Evolutionary conservation across 2,329 filamentous ascomycete species (phyloP).

Genomic region (Aspergillus ochraceus): DNA sequence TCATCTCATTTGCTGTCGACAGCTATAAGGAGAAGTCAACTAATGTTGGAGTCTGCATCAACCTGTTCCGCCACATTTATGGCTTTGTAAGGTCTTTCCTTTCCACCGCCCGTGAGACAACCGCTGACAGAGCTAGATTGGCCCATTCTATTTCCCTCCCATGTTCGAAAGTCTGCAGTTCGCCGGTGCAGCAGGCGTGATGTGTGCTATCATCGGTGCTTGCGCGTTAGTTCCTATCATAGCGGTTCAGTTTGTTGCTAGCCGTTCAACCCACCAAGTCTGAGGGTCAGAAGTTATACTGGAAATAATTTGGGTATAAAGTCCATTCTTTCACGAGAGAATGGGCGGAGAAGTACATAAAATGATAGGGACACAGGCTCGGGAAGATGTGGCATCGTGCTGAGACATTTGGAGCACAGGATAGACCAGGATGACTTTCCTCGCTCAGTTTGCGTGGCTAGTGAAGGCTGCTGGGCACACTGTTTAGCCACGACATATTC

Average conservation of each 20-base stretch:
- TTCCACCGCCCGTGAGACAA: neutral
- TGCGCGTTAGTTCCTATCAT: slow-evolving; percentile 33
- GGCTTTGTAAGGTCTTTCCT: slow-evolving; percentile 47
- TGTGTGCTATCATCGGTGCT: slow-evolving; percentile 37
- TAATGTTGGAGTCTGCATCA: slow-evolving; percentile 60
- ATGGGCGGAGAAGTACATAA: too few species aligned
- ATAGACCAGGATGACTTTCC: neutral
- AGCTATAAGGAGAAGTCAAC: slow-evolving; percentile 55
- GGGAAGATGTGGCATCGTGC: neutral
- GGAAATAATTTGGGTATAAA: too few species aligned
- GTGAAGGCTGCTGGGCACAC: slow-evolving; percentile 32
- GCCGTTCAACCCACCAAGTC: neutral
- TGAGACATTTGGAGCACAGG: neutral
- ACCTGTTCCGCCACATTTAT: slow-evolving; percentile 56
- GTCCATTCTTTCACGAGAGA: too few species aligned
- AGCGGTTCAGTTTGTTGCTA: slow-evolving; percentile 28
- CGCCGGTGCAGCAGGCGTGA: slow-evolving; percentile 35
- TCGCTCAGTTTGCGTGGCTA: slow-evolving; percentile 6
- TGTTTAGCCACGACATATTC: slow-evolving; percentile 37
- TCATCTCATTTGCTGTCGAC: slow-evolving; percentile 62
- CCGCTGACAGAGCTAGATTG: slow-evolving; percentile 15
- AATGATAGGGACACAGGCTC: neutral
- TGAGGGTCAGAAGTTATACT: too few species aligned
- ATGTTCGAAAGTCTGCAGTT: slow-evolving; percentile 41
- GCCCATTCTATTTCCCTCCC: slow-evolving; percentile 36